Conservation (phyloP, 805 yeast species). For the Brettanomyces bruxellensis region DNA sequence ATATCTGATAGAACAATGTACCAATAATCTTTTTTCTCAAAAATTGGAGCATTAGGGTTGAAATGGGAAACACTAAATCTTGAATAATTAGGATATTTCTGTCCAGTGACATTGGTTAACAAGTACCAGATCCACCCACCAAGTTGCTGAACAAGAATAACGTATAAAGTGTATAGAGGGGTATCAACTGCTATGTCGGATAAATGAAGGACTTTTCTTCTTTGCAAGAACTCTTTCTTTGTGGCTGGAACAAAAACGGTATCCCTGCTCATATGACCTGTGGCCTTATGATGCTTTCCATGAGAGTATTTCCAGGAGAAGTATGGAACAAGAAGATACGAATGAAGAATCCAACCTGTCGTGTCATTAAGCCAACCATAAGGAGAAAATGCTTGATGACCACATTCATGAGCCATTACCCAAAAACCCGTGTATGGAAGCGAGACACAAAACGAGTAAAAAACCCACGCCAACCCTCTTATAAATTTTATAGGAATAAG, state of each 20-base stretch:
- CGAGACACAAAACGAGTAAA: conserved; percentile 47
- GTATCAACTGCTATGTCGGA: conserved; percentile 64
- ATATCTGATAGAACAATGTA: conserved; percentile 64
- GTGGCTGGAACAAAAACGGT: conserved; percentile 79
- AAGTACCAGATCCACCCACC: conserved; percentile 72
- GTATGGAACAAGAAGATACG: conserved; percentile 72
- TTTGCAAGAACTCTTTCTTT: conserved; percentile 41
- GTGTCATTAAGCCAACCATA: conserved; percentile 64
- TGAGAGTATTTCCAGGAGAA: conserved; percentile 83
- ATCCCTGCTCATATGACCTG: conserved; percentile 75
- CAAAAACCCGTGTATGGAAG: conserved; percentile 70
- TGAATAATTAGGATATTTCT: conserved; percentile 40
- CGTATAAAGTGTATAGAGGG: conserved; percentile 53
- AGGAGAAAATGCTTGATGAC: conserved; percentile 78
- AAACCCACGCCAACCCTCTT: conserved; percentile 52
- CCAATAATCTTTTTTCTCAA: conserved; percentile 65
- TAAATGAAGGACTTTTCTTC: conserved; percentile 21
- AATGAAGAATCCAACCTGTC: conserved; percentile 79
- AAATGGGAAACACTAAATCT: conserved; percentile 54
- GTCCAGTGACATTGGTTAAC: conserved; percentile 69
- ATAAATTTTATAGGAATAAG: conserved; percentile 30
- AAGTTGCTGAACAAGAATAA: conserved; percentile 56
- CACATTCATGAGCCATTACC: conserved; percentile 89
- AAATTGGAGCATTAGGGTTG: conserved; percentile 64
- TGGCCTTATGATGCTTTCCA: conserved; percentile 84